Base-by-base conservation (phyloP, 2,329 filamentous ascomycete species). In the Neonectria ditissima region DNA sequence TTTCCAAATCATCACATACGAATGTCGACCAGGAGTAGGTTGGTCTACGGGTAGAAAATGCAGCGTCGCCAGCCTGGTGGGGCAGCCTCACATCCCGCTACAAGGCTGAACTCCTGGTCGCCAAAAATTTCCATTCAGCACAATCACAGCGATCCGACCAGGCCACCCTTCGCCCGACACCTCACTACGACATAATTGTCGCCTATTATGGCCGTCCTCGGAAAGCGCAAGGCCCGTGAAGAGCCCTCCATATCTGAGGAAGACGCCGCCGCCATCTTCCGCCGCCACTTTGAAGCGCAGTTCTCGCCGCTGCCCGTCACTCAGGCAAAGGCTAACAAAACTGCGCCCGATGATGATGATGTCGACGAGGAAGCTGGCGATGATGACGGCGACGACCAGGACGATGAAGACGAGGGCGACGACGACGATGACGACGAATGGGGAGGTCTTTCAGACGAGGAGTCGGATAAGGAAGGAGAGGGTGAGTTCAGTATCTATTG, bases 221-320 rank as follows among this genome's bases (percentile, higher is more conserved):
- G 84, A 41, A 87, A 87, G 72, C 81, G 84, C 64, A 87, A 86
- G 69, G 74, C 78, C 26, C 64, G 51, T 6, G 60, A 74, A 13
- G 72, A 71, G 34, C 71, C 74, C 4, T 62, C 72, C 2, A 57
- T 77, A 24, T 79, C 76, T 1, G 77, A 80, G 43, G 82, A 87
- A 67, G 85, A 89, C 62, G 84, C 91, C 13, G 89, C 92, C 70
- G 92, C 91, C 59, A 86, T 94, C 62, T 92, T 99, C 74, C 89
- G 90, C 62, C 88, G 88, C 70, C 91, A 95, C 76, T 98, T 98
- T 75, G 96, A 97, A 80, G 88, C 92, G 28, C 90, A 92, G 75
- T 98, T 97, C 81, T 87, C 89, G 75, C 93, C 95, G 9, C 78
- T 97, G 41, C 83, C 83, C 43, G 63, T 65, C 50, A 45, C 68